Evolutionary conservation across 73 alveolate species (phyloP).

Genomic region (Symbiodinium pilosum): DNA sequence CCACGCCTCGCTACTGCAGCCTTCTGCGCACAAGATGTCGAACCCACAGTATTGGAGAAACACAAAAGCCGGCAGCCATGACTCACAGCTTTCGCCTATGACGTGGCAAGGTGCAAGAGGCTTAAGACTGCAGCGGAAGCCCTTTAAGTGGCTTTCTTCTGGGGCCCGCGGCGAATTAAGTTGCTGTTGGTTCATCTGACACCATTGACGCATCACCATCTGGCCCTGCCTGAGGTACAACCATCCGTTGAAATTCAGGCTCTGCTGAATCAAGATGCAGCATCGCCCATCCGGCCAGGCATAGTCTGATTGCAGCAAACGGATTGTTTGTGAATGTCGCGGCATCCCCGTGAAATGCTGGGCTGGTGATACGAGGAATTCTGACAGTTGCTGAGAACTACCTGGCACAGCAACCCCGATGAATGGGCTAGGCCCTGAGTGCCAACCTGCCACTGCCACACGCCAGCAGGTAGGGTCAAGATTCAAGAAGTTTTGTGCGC

Average conservation of each 20-base stretch:
- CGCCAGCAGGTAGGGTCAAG: no score
- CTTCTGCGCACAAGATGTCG: neutral
- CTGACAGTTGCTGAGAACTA: no score
- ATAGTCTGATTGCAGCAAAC: no score
- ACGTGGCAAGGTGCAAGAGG: no score
- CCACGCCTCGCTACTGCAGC: neutral
- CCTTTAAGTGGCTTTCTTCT: neutral
- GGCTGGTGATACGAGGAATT: no score
- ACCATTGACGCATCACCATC: neutral
- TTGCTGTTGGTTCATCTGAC: neutral
- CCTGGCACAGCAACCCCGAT: no score
- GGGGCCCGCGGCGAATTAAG: neutral
- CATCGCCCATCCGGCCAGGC: neutral
- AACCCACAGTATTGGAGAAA: neutral
- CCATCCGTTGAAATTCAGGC: conserved; percentile 9
- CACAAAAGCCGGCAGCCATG: neutral
- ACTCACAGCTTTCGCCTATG: no score
- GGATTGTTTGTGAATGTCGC: no score
- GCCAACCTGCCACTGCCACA: no score
- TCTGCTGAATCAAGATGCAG: neutral
- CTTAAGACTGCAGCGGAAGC: neutral
- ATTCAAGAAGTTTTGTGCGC: no score
- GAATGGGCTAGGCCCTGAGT: no score
- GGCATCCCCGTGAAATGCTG: no score
- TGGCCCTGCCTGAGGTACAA: neutral